Percentiles rank a stretch among this genome's conserved stretches.
Evolutionary conservation across 2,329 filamentous ascomycete species (phyloP).

Genomic region (Colletotrichum horii): DNA sequence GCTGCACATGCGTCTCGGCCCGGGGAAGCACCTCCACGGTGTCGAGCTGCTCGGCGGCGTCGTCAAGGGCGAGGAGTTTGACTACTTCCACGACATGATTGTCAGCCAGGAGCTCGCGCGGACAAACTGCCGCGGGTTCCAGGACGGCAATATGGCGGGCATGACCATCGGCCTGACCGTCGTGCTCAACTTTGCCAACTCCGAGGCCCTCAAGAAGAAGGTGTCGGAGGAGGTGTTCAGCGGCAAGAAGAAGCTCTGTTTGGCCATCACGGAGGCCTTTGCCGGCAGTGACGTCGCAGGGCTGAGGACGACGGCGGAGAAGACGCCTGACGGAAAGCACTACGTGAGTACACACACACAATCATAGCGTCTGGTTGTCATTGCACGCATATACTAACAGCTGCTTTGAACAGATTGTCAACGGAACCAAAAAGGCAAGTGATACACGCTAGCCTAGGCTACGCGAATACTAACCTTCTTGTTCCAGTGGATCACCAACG

Average conservation of each 20-base stretch:
- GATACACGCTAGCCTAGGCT: background rate
- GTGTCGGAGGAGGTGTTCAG: conserved; percentile 76
- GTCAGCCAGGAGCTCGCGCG: conserved; percentile 75
- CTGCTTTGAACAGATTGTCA: conserved; percentile 51
- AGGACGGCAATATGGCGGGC: conserved; percentile 86
- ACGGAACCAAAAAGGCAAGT: conserved; percentile 72
- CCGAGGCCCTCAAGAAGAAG: conserved; percentile 68
- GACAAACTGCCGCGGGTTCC: conserved; percentile 77
- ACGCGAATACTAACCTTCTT: background rate
- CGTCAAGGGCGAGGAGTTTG: conserved; percentile 79
- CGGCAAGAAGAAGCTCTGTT: conserved; percentile 86
- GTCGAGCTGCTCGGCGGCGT: conserved; percentile 71
- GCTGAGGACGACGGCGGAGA: conserved; percentile 77
- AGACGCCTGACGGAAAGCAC: conserved; percentile 76
- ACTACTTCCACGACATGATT: conserved; percentile 86
- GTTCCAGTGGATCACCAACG: conserved; percentile 60
- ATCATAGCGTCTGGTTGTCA: background rate
- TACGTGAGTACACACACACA: conserved; percentile 57
- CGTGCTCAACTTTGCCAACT: conserved; percentile 77
- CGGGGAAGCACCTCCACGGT: conserved; percentile 81
- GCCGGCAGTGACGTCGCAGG: conserved; percentile 84
- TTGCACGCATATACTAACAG: background rate
- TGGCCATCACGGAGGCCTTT: conserved; percentile 89
- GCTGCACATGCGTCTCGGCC: conserved; percentile 82
- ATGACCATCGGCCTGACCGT: conserved; percentile 85